phyloP scores from a whole-genome alignment of 768 basidiomycete genomes.

The Suillus variegatus region DNA sequence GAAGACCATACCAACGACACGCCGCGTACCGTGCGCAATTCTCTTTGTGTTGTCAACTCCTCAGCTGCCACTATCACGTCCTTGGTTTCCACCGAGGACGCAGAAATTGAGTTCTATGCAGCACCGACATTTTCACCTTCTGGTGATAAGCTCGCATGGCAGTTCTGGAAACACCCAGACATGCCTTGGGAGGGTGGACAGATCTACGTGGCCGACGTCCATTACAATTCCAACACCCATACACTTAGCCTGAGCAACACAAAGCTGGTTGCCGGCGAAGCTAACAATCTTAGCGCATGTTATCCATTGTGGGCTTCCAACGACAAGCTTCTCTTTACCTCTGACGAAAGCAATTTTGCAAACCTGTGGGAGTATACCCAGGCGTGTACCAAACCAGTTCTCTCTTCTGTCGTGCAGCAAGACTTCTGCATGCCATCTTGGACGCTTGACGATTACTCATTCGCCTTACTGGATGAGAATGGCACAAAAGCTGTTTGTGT shows the following conservation, averaged over 20 bases:
- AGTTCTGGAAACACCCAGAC: conserved; percentile 63
- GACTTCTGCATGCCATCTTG: conserved; percentile 28
- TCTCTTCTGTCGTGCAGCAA: conserved; percentile 33
- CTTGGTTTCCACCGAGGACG: conserved; percentile 53
- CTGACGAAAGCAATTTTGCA: conserved; percentile 57
- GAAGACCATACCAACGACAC: conserved; percentile 61
- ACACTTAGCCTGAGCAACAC: conserved; percentile 16
- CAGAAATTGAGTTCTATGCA: conserved; percentile 51
- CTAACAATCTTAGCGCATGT: conserved; percentile 41
- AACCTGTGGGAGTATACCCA: conserved; percentile 40
- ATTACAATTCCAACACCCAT: conserved; percentile 17
- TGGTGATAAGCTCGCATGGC: conserved; percentile 56
- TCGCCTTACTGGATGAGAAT: conserved; percentile 25
- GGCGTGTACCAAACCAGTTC: conserved; percentile 21
- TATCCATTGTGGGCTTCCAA: conserved; percentile 42
- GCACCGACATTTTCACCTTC: conserved; percentile 55
- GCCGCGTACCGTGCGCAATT: conserved; percentile 44
- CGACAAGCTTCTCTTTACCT: conserved; percentile 56
- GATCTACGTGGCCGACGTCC: conserved; percentile 50
- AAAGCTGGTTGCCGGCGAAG: conserved; percentile 52
- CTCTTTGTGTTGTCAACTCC: conserved; percentile 56
- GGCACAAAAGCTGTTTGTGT: conserved; percentile 28
- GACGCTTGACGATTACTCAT: conserved; percentile 21
- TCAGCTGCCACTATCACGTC: conserved; percentile 37
- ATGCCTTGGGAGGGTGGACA: conserved; percentile 69